These are phyloP conservation scores for Cordyceps tenuipes DNA, from an alignment of 2,329 filamentous ascomycete genomes.

Conservation along the genomic window DNA sequence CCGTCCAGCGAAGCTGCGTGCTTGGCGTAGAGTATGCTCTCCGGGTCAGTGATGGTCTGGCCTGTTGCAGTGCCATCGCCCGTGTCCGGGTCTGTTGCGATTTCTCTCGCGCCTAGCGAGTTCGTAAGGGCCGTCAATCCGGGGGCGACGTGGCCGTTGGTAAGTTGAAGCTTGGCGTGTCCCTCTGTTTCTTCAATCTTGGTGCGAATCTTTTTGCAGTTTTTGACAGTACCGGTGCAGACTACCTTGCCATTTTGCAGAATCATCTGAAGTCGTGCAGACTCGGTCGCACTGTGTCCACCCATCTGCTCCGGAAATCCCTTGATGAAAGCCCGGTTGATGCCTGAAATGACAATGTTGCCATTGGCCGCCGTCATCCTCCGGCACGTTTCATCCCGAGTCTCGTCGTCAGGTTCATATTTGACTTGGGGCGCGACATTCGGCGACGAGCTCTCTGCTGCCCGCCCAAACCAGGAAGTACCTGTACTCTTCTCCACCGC, in stretches of 20 bases:
- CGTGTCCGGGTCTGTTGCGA: conserved; percentile 34
- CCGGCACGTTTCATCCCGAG: conserved; percentile 20
- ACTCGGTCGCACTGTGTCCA: no score
- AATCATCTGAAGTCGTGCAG: not conserved
- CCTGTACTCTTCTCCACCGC: conserved; percentile 23
- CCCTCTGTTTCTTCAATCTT: conserved; percentile 23
- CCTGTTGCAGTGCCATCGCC: conserved; percentile 34
- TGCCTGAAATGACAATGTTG: conserved; percentile 30
- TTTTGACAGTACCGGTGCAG: not conserved
- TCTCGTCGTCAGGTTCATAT: conserved; percentile 13
- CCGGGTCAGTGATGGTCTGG: conserved; percentile 20
- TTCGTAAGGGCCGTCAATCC: conserved; percentile 41
- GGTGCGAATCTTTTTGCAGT: not conserved
- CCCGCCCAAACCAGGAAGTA: conserved; percentile 9
- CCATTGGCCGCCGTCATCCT: conserved; percentile 14
- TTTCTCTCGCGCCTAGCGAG: conserved; percentile 42
- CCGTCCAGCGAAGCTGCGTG: conserved; percentile 34
- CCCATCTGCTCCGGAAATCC: conserved; percentile 12
- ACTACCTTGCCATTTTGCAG: not conserved
- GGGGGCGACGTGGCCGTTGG: conserved; percentile 39
- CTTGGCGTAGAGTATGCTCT: conserved; percentile 29
- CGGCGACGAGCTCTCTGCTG: not conserved
- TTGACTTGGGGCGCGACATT: conserved; percentile 19
- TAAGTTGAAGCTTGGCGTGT: conserved; percentile 27
- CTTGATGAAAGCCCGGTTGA: conserved; percentile 27